phyloP scores from a whole-genome alignment of 371 early-diverging fungal genomes.

The Capillidium heterosporum region DNA sequence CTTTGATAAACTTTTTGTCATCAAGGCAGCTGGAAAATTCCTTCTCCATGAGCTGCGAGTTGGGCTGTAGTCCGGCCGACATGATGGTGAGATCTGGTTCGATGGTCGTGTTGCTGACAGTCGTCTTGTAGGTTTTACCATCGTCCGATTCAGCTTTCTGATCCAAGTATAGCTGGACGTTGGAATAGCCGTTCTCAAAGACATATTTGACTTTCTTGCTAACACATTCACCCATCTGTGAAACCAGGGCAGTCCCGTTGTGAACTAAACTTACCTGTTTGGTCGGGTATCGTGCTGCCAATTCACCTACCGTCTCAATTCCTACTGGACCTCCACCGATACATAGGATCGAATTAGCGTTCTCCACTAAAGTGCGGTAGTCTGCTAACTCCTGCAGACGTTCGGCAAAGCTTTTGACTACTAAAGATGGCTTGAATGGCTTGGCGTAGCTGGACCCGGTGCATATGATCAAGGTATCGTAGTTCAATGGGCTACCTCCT shows the following conservation, averaged over 20 bases:
- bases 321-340: constrained; percentile 36
- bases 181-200: too few species aligned
- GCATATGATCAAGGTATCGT: constrained; percentile 14
- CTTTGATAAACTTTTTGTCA: constrained; percentile 10
- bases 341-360: constrained; percentile 20
- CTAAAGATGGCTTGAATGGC: constrained; percentile 14
- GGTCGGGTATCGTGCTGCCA: constrained; percentile 13
- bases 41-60: constrained; percentile 12
- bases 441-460: constrained; percentile 18
- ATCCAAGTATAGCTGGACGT: too few species aligned
- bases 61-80: constrained; percentile 15
- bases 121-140: neutral
- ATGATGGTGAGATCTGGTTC: constrained; percentile 14
- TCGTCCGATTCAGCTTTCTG: constrained; percentile 7
- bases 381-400: constrained; percentile 10
- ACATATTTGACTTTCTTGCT: constrained; percentile 10
- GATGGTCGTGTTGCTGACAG: constrained; percentile 1
- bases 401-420: neutral
- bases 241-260: constrained; percentile 7
- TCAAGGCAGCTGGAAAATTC: constrained; percentile 12
- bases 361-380: constrained; percentile 14
- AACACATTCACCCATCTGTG: constrained; percentile 10
- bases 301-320: constrained; percentile 26
- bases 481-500: neutral
- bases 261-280: constrained; percentile 24